Percentiles rank a stretch among this genome's conserved stretches.
Conservation (phyloP, 192 early-diverging fungal species). For the Diversispora epigaea region DNA sequence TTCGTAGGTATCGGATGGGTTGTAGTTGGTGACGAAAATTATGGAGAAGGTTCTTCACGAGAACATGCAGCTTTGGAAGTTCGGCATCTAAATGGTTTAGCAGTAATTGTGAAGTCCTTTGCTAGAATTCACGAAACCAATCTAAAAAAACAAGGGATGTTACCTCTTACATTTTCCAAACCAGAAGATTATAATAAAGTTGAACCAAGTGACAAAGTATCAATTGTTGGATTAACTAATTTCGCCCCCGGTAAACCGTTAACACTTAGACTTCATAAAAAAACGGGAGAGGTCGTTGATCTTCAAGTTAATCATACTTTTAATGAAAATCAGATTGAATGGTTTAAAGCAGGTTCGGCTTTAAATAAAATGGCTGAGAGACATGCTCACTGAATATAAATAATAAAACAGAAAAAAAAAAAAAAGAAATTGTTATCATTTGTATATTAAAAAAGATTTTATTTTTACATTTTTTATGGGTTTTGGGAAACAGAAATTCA, state of each 20-base stretch:
- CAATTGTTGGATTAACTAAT: conserved; percentile 80
- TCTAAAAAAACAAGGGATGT: conserved; percentile 98
- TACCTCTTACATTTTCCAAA: conserved; percentile 94
- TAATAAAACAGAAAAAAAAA: not conserved
- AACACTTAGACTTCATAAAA: conserved; percentile 82
- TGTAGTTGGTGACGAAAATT: conserved; percentile 98
- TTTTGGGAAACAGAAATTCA: no score
- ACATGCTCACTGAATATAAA: not conserved
- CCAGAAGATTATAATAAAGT: conserved; percentile 93
- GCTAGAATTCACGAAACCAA: conserved; percentile 99
- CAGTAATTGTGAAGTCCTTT: conserved; percentile 95
- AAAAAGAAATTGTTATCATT: no score
- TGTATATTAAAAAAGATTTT: no score
- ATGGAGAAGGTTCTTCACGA: conserved; percentile 98
- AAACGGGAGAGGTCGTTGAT: conserved; percentile 72
- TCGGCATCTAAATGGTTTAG: conserved; percentile 90
- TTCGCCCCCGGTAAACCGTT: conserved; percentile 84
- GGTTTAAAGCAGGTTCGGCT: conserved; percentile 96
- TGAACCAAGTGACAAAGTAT: conserved; percentile 80
- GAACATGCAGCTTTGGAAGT: conserved; percentile 98
- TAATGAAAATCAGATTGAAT: conserved; percentile 97
- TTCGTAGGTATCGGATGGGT: conserved; percentile 65
- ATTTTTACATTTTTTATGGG: no score
- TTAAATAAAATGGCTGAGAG: conserved; percentile 78
- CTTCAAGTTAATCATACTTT: conserved; percentile 95